Conservation (phyloP, 2,329 filamentous ascomycete species). For the Alternaria viburni region DNA sequence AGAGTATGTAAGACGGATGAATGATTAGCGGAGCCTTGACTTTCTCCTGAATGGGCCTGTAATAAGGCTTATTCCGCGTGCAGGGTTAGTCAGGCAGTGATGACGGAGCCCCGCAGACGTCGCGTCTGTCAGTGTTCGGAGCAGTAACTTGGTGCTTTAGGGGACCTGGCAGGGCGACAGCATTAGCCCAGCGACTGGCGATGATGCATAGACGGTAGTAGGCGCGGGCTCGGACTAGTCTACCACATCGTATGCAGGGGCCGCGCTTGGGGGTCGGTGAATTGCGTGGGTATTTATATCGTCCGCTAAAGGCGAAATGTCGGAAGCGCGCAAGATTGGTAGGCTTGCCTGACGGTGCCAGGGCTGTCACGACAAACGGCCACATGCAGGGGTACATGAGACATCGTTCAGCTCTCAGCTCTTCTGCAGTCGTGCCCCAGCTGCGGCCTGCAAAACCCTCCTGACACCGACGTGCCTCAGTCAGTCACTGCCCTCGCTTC, state of each 20-base stretch:
- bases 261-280: constrained; percentile 9
- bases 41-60: neutral
- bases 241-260: constrained; percentile 9
- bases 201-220: constrained; percentile 18
- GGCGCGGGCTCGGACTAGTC: constrained; percentile 18
- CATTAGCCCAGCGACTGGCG: constrained; percentile 1
- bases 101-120: neutral
- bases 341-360: constrained; percentile 5
- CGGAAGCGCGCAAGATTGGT: constrained; percentile 6
- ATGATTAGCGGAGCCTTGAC: neutral
- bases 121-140: neutral
- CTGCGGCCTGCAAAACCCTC: constrained; percentile 11
- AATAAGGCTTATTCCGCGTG: neutral
- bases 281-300: constrained; percentile 6
- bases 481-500: neutral
- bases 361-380: constrained; percentile 13
- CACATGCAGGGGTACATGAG: constrained; percentile 11
- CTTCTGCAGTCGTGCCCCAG: constrained; percentile 4
- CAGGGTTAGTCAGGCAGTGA: neutral
- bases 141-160: neutral
- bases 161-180: neutral
- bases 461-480: constrained; percentile 11
- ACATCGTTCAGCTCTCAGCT: constrained; percentile 14
- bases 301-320: constrained; percentile 15
- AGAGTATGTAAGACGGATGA: neutral